Evolutionary conservation across 352 stramenopile species (phyloP), one percentile per base, ranked within the genome.

Genomic region (Albugo laibachii): DNA sequence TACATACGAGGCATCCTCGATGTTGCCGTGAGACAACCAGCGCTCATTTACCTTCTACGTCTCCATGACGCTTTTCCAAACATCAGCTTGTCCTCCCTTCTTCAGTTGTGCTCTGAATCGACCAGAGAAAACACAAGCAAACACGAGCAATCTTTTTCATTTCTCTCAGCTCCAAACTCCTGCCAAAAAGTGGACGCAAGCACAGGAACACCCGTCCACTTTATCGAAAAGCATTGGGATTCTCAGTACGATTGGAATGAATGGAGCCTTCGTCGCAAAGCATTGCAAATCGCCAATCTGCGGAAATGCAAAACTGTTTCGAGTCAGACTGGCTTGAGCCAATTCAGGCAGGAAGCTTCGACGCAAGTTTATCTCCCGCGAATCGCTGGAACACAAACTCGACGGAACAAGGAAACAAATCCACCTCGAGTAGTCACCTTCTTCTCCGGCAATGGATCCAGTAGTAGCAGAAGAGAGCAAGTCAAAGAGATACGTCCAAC

Each of bases 181-280:
- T 62, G 62, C 1, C 69, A 75, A 36, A 92, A 87, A 59, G 63
- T 83, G 6, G 84, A 96, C 55, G 82, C 77, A 15, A 75, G 66
- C 45, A 96, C 83, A 27, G 67, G 75, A 49, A 97, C 88, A 24
- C 89, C 88, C 6, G 69, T 70, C 18, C 88, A 96, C 58, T 96
- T 97, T 63, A 47, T 92, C 5, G 81, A 97, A 45, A 94, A 87
- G 59, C 59, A 82, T 53, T 80, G 95, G 14, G 86, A 95, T 64
- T 71, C 71, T 51, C 73, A 77, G 39, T 97, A 97, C 61, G 76
- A 94, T 45, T 97, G 86, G 84, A 97, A 96, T 64, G 86, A 96
- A 58, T 97, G 89, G 89, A 83, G 69, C 45, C 62, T 97, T 40
- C 69, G 88, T 13, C 73, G 82, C 36, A 76, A 81, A 34, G 84